Evolutionary conservation across 176 grass and related monocot species (phyloP).

Genomic region (Tillandsia fasciculata): DNA sequence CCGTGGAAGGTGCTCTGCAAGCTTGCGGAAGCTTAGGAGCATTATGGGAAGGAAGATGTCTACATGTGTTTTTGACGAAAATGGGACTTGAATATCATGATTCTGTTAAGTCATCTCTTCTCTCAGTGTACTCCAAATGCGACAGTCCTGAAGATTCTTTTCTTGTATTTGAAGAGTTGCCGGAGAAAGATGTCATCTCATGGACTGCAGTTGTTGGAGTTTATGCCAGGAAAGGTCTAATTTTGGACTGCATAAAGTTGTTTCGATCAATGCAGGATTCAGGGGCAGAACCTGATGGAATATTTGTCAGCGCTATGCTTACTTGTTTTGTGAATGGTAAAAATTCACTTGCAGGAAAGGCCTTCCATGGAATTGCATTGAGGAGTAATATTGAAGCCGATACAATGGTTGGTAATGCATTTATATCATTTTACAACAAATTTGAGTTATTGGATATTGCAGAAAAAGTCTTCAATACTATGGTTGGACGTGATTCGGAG

Average conservation of each 20-base stretch:
- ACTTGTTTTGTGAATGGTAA: slow-evolving; percentile 28
- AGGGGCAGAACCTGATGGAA: slow-evolving; percentile 48
- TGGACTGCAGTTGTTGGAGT: slow-evolving; percentile 61
- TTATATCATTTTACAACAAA: slow-evolving; percentile 60
- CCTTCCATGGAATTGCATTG: slow-evolving; percentile 47
- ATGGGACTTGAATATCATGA: slow-evolving; percentile 15
- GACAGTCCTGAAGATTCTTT: slow-evolving; percentile 32
- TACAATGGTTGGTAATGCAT: slow-evolving; percentile 36
- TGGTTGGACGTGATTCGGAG: slow-evolving; percentile 23
- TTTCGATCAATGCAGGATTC: slow-evolving; percentile 32
- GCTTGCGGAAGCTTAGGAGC: slow-evolving; percentile 38
- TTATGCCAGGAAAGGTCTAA: slow-evolving; percentile 36
- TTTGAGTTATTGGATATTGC: slow-evolving; percentile 37
- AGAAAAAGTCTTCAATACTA: slow-evolving; percentile 30
- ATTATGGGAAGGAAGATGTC: slow-evolving; percentile 32
- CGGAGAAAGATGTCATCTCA: slow-evolving; percentile 54
- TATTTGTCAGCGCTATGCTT: slow-evolving; percentile 51
- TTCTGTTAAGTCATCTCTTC: slow-evolving; percentile 35
- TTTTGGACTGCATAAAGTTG: slow-evolving; percentile 26
- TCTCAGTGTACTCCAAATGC: slow-evolving; percentile 66
- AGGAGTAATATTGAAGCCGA: slow-evolving; percentile 40
- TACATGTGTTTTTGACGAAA: slow-evolving; percentile 46
- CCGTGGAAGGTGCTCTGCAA: slow-evolving; percentile 46
- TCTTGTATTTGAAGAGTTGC: slow-evolving; percentile 39
- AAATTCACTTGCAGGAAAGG: slow-evolving; percentile 25